phyloP scores from a whole-genome alignment of 495 filamentous ascomycete genomes.

The Neurospora sp. region DNA sequence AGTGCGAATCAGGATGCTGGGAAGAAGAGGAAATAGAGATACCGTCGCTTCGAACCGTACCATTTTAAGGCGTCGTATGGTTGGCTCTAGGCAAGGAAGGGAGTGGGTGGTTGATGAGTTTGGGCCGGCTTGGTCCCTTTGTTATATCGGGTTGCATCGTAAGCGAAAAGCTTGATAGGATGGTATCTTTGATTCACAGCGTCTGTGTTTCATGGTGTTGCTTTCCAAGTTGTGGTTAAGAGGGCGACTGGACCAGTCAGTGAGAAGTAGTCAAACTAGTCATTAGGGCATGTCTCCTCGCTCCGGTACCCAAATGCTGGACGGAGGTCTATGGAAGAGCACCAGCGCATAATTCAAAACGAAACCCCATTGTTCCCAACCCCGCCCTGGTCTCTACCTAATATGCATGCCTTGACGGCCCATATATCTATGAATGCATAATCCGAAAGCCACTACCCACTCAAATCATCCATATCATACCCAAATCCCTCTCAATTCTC shows the following conservation, averaged over 20 bases:
- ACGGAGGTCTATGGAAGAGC: background rate
- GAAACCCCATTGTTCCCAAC: background rate
- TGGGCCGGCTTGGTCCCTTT: background rate
- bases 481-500: background rate
- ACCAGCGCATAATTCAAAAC: background rate
- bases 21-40: slow-evolving; percentile 37
- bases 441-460: background rate
- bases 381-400: background rate
- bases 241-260: background rate
- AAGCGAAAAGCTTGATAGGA: background rate
- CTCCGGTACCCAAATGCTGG: background rate
- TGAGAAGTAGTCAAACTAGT: background rate
- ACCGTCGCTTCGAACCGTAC: background rate
- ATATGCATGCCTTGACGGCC: background rate
- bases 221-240: background rate
- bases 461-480: background rate
- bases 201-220: background rate
- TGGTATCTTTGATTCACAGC: background rate
- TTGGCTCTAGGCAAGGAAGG: background rate
- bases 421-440: background rate
- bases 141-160: background rate
- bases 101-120: background rate
- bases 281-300: background rate
- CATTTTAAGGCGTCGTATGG: background rate
- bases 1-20: slow-evolving; percentile 11